Base-by-base conservation (phyloP, 164 flowering plant species). In the Houttuynia cordata region DNA sequence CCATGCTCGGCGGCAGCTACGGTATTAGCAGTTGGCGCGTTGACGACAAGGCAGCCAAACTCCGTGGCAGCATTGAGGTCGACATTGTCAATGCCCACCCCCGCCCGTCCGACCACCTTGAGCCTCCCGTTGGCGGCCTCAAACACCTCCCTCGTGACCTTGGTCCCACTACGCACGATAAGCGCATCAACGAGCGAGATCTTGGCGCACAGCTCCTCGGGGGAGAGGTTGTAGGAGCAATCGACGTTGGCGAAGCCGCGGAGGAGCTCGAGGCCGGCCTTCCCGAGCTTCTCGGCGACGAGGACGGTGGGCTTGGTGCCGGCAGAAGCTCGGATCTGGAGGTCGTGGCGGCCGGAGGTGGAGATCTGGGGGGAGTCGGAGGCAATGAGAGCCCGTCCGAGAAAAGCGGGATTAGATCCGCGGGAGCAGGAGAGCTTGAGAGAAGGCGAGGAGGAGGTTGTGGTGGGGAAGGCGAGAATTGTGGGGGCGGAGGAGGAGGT, bases 61-160 rank as follows among this genome's bases (percentile, higher is more conserved):
- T 92, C 98, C 3, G 97, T 92, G 3, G 98, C 98, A 7, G 97
- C 97, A 41, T 79, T 81, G 68, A 92, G 87, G 81, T 92, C 98
- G 58, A 92, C 98, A 67, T 89, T 87, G 55, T 92, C 97, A 37
- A 92, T 92, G 34, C 98, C 96, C 10, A 92, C 98, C 0, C 98
- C 98, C 20, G 98, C 98, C 24, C 98, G 75, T 0, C 98, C 97
- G 3, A 89, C 98, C 18, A 92, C 98, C 74, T 87, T 87, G 66
- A 92, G 66, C 66, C 81, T 39, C 60, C 98, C 97, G 30, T 77
- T 69, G 0, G 86, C 75, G 0, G 96, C 89, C 73, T 87, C 93
- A 12, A 89, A 85, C 51, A 92, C 96, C 75, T 76, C 67, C 19
- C 96, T 67, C 20, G 73, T 81, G 66, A 92, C 97, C 73, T 89